phyloP scores from a whole-genome alignment of 2,329 filamentous ascomycete species.

The Trichoderma asperellum region DNA sequence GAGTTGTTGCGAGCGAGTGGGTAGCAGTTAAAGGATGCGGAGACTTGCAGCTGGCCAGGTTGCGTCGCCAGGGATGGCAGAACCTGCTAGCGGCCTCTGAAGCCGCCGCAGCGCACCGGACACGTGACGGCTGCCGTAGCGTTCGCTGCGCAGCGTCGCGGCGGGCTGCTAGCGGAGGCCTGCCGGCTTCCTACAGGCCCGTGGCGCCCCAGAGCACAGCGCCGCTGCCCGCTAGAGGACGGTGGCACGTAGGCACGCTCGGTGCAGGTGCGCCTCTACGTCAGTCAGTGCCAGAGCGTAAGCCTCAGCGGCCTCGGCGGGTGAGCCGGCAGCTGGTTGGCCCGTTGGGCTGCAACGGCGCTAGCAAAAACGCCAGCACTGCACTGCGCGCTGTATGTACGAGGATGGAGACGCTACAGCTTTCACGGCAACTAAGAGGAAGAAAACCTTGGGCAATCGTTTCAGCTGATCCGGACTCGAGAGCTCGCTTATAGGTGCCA shows the following conservation, averaged over 20 bases:
- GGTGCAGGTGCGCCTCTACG: background rate
- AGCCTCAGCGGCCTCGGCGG: conserved; percentile 9
- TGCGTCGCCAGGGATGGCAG: conserved; percentile 20
- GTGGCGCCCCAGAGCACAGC: background rate
- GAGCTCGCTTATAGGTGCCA: background rate
- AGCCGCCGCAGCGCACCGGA: conserved; percentile 5
- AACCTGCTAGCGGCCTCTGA: background rate
- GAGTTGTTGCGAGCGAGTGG: conserved; percentile 27
- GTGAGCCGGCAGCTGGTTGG: conserved; percentile 22
- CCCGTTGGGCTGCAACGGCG: conserved; percentile 24
- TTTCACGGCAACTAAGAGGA: background rate
- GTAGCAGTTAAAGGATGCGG: conserved; percentile 27
- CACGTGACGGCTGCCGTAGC: conserved; percentile 20
- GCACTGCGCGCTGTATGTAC: conserved; percentile 12
- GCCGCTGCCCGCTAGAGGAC: conserved; percentile 19
- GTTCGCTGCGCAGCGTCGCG: background rate
- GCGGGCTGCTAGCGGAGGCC: conserved; percentile 4
- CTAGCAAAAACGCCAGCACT: conserved; percentile 16
- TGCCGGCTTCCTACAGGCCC: conserved; percentile 4
- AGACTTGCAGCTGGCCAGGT: conserved; percentile 24
- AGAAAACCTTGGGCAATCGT: background rate
- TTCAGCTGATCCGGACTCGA: conserved; percentile 18
- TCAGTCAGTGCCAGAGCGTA: background rate
- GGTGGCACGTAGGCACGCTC: background rate
- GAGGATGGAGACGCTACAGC: conserved; percentile 7